Conservation (phyloP, 352 stramenopile species). For the Globisporangium canariense region DNA sequence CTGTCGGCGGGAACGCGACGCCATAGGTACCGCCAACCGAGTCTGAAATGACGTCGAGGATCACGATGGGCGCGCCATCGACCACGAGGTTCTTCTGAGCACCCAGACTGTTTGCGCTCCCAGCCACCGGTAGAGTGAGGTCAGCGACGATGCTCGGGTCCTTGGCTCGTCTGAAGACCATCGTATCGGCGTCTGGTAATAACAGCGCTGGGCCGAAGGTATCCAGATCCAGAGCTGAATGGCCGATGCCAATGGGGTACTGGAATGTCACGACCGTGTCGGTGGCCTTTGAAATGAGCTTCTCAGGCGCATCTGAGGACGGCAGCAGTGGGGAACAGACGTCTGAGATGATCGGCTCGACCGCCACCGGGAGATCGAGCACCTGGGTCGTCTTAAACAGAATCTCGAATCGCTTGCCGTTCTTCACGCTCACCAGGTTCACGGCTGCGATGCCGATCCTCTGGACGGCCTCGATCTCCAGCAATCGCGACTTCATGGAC, state of each 20-base stretch:
- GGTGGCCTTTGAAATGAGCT: conserved; percentile 31
- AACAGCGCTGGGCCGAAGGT: conserved; percentile 25
- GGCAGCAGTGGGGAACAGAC: conserved; percentile 53
- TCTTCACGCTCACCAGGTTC: conserved; percentile 36
- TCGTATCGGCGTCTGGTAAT: conserved; percentile 18
- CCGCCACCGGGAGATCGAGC: conserved; percentile 34
- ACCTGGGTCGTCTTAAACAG: conserved; percentile 47
- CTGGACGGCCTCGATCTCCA: conserved; percentile 35
- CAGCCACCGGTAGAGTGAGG: conserved; percentile 28
- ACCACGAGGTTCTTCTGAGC: conserved; percentile 35
- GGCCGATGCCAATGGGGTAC: conserved; percentile 38
- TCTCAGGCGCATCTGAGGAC: conserved; percentile 29
- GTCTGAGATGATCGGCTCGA: conserved; percentile 41
- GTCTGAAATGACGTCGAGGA: conserved; percentile 46
- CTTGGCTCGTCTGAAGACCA: conserved; percentile 32
- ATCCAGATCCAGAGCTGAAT: conserved; percentile 30
- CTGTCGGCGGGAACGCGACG: conserved; percentile 46
- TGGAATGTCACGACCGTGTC: conserved; percentile 55
- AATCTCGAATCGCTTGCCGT: conserved; percentile 55
- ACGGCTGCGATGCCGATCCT: conserved; percentile 58
- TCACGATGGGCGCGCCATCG: conserved; percentile 38
- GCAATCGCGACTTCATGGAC: conserved; percentile 45
- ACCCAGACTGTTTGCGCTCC: conserved; percentile 24
- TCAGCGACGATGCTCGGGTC: conserved; percentile 31
- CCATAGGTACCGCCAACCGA: conserved; percentile 52